phyloP scores from a whole-genome alignment of 2,329 filamentous ascomycete genomes.

The Curvularia spicifera region DNA sequence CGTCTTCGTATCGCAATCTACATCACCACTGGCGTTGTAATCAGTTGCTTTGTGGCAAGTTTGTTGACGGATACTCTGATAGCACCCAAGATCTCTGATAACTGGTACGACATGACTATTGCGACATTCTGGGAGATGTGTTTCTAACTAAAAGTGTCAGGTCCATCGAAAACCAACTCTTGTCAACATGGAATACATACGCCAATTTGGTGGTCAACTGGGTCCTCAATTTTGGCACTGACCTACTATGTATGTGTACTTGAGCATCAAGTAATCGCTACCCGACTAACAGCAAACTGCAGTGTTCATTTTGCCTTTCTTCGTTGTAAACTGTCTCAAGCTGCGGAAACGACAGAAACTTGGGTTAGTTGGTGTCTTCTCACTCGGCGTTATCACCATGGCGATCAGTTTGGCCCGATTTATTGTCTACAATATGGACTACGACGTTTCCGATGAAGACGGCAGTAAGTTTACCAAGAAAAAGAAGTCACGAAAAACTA shows the following conservation, averaged over 20 bases:
- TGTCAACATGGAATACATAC: constrained; percentile 30
- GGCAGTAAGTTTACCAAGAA: constrained; percentile 23
- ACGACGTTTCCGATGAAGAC: constrained; percentile 24
- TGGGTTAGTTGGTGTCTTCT: constrained; percentile 32
- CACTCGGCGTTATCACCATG: constrained; percentile 30
- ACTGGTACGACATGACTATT: constrained; percentile 21
- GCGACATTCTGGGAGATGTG: not conserved
- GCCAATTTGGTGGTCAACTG: constrained; percentile 22
- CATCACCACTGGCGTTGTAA: constrained; percentile 14
- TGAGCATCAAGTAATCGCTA: rapidly evolving
- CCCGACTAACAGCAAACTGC: not conserved
- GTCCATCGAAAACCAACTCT: constrained; percentile 28
- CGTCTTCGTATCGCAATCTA: constrained; percentile 29
- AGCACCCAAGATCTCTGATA: constrained; percentile 22
- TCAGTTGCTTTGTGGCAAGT: constrained; percentile 20
- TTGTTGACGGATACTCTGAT: constrained; percentile 26
- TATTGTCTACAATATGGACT: constrained; percentile 28
- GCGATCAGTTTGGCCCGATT: constrained; percentile 31
- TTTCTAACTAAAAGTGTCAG: not conserved
- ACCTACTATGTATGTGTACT: constrained; percentile 25
- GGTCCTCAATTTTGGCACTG: constrained; percentile 28
- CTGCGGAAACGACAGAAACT: constrained; percentile 32
- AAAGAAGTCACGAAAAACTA: not conserved
- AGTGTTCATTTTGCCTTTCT: constrained; percentile 34
- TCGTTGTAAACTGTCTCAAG: constrained; percentile 31